These are phyloP conservation scores for Solanum medicagineum DNA, from an alignment of 257 asterid species.

Conservation along the genomic window DNA sequence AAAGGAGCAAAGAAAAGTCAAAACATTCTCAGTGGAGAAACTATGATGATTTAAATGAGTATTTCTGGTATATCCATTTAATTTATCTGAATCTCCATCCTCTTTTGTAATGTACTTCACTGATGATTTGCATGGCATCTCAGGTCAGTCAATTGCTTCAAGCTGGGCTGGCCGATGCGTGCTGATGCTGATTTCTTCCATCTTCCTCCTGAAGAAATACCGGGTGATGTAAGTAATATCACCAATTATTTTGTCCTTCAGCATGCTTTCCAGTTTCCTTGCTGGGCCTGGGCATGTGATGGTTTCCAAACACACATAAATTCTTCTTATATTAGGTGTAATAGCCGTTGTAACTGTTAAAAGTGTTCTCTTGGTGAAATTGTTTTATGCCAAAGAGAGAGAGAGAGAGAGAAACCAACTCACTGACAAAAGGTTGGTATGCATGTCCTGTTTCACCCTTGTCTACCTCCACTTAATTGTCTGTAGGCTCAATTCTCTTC, in stretches of 20 bases:
- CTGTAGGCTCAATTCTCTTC: neutral
- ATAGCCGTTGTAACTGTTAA: neutral
- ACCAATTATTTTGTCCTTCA: neutral
- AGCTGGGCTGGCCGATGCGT: slow-evolving; percentile 99
- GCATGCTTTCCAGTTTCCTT: neutral
- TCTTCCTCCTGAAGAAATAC: slow-evolving; percentile 32
- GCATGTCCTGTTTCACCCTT: neutral
- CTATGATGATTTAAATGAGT: slow-evolving; percentile 92
- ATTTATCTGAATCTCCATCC: neutral
- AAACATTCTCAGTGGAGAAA: slow-evolving; percentile 93
- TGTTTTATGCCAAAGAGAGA: neutral
- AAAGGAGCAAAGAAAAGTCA: slow-evolving; percentile 43
- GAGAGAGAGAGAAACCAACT: neutral
- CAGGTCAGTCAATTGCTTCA: slow-evolving; percentile 87
- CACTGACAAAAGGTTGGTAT: neutral
- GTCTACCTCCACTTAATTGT: neutral
- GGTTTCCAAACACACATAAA: neutral
- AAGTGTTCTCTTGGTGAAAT: neutral
- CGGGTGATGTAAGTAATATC: slow-evolving; percentile 29
- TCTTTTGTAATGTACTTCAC: slow-evolving; percentile 6
- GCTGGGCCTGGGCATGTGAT: neutral
- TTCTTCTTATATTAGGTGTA: neutral
- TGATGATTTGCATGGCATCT: slow-evolving; percentile 13
- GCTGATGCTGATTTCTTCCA: slow-evolving; percentile 89
- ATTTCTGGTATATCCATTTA: slow-evolving; percentile 54